Percentiles rank a stretch among this genome's conserved stretches.
Evolutionary conservation across 371 early-diverging fungal genomes (phyloP).

Genomic region (Mucor ambiguus): DNA sequence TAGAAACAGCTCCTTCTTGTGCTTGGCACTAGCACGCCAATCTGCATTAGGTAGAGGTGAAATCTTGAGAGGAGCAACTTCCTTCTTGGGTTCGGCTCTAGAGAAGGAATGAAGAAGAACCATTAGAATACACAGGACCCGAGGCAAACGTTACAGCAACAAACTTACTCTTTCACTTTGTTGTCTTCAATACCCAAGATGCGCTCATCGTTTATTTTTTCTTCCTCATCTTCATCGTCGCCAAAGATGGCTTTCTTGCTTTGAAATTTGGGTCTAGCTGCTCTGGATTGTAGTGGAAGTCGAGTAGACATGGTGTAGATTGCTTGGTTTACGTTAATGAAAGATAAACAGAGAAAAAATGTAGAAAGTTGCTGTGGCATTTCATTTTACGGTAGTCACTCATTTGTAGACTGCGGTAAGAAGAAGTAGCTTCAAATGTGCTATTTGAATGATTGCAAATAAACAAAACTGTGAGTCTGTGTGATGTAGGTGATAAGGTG

Average conservation of each 20-base stretch:
- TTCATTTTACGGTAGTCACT: neutral
- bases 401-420: neutral
- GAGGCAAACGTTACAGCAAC: neutral
- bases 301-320: conserved; percentile 23
- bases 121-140: too few relatives aligned
- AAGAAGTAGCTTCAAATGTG: neutral
- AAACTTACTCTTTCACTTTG: conserved; percentile 50
- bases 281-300: conserved; percentile 29
- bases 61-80: conserved; percentile 46
- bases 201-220: conserved; percentile 42
- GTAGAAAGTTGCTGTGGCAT: neutral
- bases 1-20: conserved; percentile 46
- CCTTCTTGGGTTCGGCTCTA: conserved; percentile 47
- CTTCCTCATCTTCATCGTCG: conserved; percentile 50
- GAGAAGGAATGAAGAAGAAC: neutral
- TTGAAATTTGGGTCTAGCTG: conserved; percentile 27
- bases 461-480: too few relatives aligned
- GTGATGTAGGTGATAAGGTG: too few relatives aligned
- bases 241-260: conserved; percentile 27
- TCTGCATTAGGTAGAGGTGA: conserved; percentile 52
- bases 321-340: neutral
- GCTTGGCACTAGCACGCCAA: conserved; percentile 46
- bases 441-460: too few relatives aligned
- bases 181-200: conserved; percentile 60
- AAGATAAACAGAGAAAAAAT: conserved; percentile 1